These are phyloP conservation scores for Priceomyces carsonii DNA, from an alignment of 805 yeast species.

Conservation along the genomic window DNA sequence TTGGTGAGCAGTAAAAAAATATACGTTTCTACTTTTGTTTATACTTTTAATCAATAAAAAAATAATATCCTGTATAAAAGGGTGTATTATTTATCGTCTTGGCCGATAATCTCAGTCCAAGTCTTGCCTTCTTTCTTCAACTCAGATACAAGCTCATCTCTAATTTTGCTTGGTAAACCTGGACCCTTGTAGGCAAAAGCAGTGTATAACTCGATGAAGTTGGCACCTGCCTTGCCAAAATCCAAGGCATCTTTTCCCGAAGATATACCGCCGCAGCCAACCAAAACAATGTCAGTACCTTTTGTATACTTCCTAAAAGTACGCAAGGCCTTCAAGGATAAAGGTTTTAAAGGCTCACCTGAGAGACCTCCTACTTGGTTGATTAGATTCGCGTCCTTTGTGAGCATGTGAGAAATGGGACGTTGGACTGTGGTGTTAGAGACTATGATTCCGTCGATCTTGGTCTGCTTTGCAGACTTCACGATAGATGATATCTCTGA, in stretches of 20 bases:
- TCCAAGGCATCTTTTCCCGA: slow-evolving; percentile 86
- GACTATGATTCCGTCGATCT: slow-evolving; percentile 87
- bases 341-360: slow-evolving; percentile 87
- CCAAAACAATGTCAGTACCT: slow-evolving; percentile 67
- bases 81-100: slow-evolving; percentile 45
- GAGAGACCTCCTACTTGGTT: slow-evolving; percentile 84
- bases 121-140: slow-evolving; percentile 73
- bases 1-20: no score
- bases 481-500: slow-evolving; percentile 83
- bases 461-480: slow-evolving; percentile 68
- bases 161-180: slow-evolving; percentile 57
- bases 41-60: no score
- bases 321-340: slow-evolving; percentile 69
- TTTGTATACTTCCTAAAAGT: slow-evolving; percentile 75
- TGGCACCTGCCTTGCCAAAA: slow-evolving; percentile 91
- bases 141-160: slow-evolving; percentile 44
- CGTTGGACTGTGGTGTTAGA: slow-evolving; percentile 91
- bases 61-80: no score
- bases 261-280: slow-evolving; percentile 96
- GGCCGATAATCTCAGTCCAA: slow-evolving; percentile 80
- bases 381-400: slow-evolving; percentile 43
- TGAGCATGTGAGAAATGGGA: slow-evolving; percentile 56
- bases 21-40: no score
- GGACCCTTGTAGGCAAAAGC: slow-evolving; percentile 93
- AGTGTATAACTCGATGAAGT: slow-evolving; percentile 84